Base-by-base conservation (phyloP, 2,329 filamentous ascomycete genomes). In the Trichoderma arundinaceum region DNA sequence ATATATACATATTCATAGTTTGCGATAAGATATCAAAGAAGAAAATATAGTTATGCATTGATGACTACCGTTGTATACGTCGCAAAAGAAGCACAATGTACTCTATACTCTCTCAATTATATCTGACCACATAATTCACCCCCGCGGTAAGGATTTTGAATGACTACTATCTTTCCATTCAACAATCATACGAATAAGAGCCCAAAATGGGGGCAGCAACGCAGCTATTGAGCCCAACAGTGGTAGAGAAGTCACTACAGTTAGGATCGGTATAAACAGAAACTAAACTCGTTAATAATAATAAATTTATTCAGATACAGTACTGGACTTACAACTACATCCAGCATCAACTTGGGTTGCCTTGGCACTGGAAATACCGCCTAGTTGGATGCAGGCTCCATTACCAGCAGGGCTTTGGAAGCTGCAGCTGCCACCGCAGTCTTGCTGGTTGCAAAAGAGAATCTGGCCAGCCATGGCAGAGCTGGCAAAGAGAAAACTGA, bases 341-440 rank as follows among this genome's bases (percentile, higher is more conserved):
- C 53, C 38, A 28, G 38, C 19, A 43, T 56, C 38, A 12, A 56
- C 53, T 43, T 56, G 53, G 38, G 53, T 56, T 28, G 53, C 53
- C 15, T 56, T 56, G 38, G 53, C 53, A 56, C 53, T 56, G 17
- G 53, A 56, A 17, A 56, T 56, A 12, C 53, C 53, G 17, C 53
- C 53, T 28, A 56, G 53, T 22, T 56, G 53, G 19, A 28, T 39
- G 35, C 53, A 56, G 5, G 53, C 53, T n/a, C 53, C 38, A 41
- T 56, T 41, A 1, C 53, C 53, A 19, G 53, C 53, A 56, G 53
- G 53, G 19, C 53, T 56, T 17, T 56, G 53, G 53, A 56, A 56
- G 38, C 53, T 56, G 38, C 53, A 56, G 53, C 53, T 56, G 5
- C 53, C 53, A 43, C 38, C 19, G 2, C 53, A 56, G 1, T 56